These are phyloP conservation scores for Rostrohypoxylon terebratum DNA, from an alignment of 495 filamentous ascomycete genomes.

Conservation along the genomic window DNA sequence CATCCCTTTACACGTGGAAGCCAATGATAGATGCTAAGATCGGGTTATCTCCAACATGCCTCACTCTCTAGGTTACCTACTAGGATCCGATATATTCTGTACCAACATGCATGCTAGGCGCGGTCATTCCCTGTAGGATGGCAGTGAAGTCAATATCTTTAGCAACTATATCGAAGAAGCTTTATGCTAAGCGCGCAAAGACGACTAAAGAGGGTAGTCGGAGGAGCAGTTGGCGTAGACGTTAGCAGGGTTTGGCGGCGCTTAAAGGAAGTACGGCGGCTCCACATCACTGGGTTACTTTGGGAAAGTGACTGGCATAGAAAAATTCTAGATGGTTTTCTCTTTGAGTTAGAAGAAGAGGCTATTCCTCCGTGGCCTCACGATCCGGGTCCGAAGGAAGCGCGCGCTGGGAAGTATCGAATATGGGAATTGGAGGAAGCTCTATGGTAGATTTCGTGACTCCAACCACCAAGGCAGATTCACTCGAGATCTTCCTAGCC, in stretches of 20 bases:
- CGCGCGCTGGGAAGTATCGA: constrained; percentile 38
- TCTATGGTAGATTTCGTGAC: constrained; percentile 32
- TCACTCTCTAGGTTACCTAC: constrained; percentile 11
- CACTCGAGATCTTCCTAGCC: constrained; percentile 22
- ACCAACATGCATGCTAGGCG: constrained; percentile 21
- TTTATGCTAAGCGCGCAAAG: constrained; percentile 38
- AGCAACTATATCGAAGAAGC: constrained; percentile 22
- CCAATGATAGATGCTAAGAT: constrained; percentile 22
- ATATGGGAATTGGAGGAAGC: constrained; percentile 15
- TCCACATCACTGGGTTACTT: constrained; percentile 40
- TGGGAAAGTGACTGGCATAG: constrained; percentile 43
- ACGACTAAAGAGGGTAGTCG: constrained; percentile 18
- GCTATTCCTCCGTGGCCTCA: constrained; percentile 18
- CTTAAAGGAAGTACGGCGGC: constrained; percentile 37
- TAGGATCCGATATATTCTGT: constrained; percentile 7
- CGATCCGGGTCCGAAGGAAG: constrained; percentile 30
- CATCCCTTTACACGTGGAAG: constrained; percentile 15
- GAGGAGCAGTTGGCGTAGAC: constrained; percentile 32
- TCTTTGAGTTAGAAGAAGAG: constrained; percentile 20
- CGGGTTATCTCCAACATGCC: constrained; percentile 25
- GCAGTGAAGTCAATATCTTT: constrained; percentile 3
- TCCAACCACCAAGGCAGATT: constrained; percentile 37
- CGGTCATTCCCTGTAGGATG: constrained; percentile 21
- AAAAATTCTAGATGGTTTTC: constrained; percentile 40
- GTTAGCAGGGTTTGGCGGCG: constrained; percentile 31